Base-by-base conservation (phyloP, 2,329 filamentous ascomycete genomes). In the Annulohypoxylon truncatum region DNA sequence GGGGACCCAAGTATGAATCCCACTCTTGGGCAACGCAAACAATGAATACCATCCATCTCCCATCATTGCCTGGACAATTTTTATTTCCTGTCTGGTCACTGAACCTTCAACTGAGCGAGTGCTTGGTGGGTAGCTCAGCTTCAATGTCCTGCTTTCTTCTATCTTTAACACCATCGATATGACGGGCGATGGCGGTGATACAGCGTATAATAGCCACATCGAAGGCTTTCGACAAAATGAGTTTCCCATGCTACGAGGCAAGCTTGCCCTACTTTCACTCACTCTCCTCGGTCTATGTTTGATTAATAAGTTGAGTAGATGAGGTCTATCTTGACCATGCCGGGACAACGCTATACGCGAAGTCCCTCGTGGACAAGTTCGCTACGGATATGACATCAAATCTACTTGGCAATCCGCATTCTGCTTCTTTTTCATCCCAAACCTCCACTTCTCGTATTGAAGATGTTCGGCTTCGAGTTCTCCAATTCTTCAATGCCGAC, bases 351-450 rank as follows among this genome's bases (percentile, higher is more conserved):
- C 83, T 92, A 0, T 93, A 92, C 75, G 84, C 93, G 42, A 95
- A 91, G 77, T 94, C 92, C 28, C 80, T 96, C 22, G 89, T 98
- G 78, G 91, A 95, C 70, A 83, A 82, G 22, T 97, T 97, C 79
- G 88, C 92, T 7, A 78, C 81, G n/a, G 92, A 96, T 64, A 90
- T 97, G 85, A 90, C 90, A 24, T 83, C 86, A 3, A 92, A 89
- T 72, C 82, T 98, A 0, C 94, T 94, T 71, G 95, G 94, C 35
- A 98, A 98, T 68, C 95, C 95, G 0, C 95, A 98, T 79, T 97
- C 95, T 0, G 90, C 89, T 52, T 97, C 94, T 1, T 82, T 85
- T 12, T 90, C 94, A 2, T 97, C 95, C 0, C 93, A 96, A 74
- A 83, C 90, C 29, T 90, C 92, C 0, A 91, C 92, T 0, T 84